Evolutionary conservation across 148 eudicot species (phyloP).

Genomic region (Fagopyrum homotropicum): DNA sequence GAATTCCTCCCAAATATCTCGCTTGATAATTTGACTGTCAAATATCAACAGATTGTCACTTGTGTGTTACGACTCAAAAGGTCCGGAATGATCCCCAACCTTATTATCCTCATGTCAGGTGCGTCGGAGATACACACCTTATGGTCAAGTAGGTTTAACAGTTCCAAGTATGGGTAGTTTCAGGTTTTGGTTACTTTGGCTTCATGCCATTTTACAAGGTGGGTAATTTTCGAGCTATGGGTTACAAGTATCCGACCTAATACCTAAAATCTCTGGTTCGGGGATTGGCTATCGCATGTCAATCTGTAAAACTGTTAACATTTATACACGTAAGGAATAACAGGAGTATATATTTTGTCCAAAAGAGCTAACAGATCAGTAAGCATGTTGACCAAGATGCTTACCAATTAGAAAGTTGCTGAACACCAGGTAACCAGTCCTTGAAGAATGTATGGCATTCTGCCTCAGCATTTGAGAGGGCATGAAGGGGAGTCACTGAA

Average conservation of each 20-base stretch:
- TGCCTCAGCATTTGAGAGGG: conserved; percentile 12
- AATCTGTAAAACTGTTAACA: too few species aligned
- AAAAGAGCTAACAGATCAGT: neutral
- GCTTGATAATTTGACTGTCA: too few species aligned
- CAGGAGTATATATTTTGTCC: too few species aligned
- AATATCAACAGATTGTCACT: too few species aligned
- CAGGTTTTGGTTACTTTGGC: neutral
- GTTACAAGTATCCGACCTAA: neutral
- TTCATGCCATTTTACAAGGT: neutral
- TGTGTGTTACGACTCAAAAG: too few species aligned
- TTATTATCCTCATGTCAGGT: too few species aligned
- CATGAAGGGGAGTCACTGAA: conserved; percentile 12
- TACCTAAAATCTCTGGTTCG: neutral
- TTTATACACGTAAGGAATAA: too few species aligned
- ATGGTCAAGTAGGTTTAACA: too few species aligned
- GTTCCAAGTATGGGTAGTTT: too few species aligned
- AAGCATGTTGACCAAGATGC: neutral
- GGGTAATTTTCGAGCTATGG: neutral
- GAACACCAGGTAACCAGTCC: conserved; percentile 1
- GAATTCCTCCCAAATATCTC: too few species aligned
- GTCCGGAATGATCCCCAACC: too few species aligned
- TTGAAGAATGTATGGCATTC: conserved; percentile 11
- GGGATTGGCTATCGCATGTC: neutral
- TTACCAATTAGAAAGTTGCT: conserved; percentile 5
- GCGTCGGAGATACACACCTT: too few species aligned